Evolutionary conservation across 2,329 filamentous ascomycete species (phyloP), one percentile per base, ranked within the genome.

Genomic region (Chrysosporium queenslandicum): DNA sequence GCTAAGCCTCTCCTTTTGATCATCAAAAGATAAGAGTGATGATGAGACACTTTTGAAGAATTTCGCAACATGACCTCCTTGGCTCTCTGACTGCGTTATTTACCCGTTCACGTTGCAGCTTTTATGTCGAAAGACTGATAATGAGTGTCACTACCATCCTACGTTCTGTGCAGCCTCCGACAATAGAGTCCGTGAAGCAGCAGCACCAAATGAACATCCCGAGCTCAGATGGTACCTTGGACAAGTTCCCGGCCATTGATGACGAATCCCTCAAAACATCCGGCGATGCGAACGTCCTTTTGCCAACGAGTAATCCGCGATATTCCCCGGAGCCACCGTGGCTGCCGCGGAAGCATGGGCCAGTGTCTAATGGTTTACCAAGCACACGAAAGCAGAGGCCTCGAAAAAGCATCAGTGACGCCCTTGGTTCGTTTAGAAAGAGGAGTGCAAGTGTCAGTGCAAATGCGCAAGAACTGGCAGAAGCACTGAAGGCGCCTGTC

Each of bases 401-500:
- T 58, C 87, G 92, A 66, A 94, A 91, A 76, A 95, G 89, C 69
- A 79, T 96, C 60, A 83, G 82, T 62, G 88, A 95, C 68, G 88
- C 91, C n/a, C 79, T 96, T 58, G 82, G 80, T 60, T 89, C 82
- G 2, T 91, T 96, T 61, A 78, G 88, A 58, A 83, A 80, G 34
- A 79, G 89, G 61, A 87, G 84, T 62, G 87, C 81, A 48, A 97
- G 90, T 67, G 83, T 96, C 61, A 90, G 83, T 71, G 87, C 91
- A 66, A 95, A 94, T 71, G 90, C 89, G 51, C 87, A 94, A 55
- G 91, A 97, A 69, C 81, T 98, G 62, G 90, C 89, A 41, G 87
- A 92, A 68, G 89, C 90, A 49, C 77, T 98, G 55, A 87, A 85
- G 64, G 91, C 90, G 36, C 92, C 92, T 4, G 78, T 98, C 29